Evolutionary conservation across 176 grass and related monocot species (phyloP).

Genomic region (Pontederia crassipes): DNA sequence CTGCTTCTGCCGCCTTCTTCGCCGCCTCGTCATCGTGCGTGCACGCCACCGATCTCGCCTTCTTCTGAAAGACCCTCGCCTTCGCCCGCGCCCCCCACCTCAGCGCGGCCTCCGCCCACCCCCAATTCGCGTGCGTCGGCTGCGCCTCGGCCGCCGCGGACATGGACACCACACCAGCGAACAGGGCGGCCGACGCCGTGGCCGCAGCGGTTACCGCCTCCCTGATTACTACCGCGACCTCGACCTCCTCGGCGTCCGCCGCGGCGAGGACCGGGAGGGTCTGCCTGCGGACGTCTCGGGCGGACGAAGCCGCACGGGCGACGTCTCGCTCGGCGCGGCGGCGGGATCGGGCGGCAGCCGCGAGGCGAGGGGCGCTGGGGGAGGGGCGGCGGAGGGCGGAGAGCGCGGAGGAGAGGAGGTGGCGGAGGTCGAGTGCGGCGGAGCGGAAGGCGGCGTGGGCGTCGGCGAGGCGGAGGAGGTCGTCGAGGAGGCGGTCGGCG

Average conservation of each 20-base stretch:
- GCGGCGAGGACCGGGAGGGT: conserved; percentile 1
- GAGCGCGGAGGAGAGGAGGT: background rate
- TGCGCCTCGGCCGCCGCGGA: conserved; percentile 30
- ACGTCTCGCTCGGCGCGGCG: conserved; percentile 28
- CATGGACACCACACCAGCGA: conserved; percentile 24
- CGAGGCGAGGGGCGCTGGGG: conserved; percentile 6
- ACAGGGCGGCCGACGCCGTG: conserved; percentile 25
- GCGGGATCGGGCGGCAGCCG: conserved; percentile 20
- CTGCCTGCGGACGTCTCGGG: conserved; percentile 8
- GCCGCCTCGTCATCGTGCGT: too few species aligned
- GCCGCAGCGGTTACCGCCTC: conserved; percentile 32
- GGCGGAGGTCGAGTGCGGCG: too few species aligned
- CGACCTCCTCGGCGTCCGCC: conserved; percentile 15
- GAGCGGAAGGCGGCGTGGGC: too few species aligned
- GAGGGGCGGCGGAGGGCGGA: background rate
- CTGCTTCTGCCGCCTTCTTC: background rate
- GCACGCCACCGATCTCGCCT: too few species aligned
- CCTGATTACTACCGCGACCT: conserved; percentile 20
- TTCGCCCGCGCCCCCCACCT: conserved; percentile 1
- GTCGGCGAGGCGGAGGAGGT: too few species aligned
- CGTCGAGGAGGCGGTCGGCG: too few species aligned
- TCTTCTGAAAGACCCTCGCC: background rate
- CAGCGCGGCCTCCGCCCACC: conserved; percentile 19
- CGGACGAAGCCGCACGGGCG: conserved; percentile 28
- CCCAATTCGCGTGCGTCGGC: conserved; percentile 19